A percentile compares a stretch with the other conserved stretches of the same genome.
These are phyloP conservation scores for Metschnikowia aberdeeniae DNA, from an alignment of 805 yeast species.

Conservation along the genomic window DNA sequence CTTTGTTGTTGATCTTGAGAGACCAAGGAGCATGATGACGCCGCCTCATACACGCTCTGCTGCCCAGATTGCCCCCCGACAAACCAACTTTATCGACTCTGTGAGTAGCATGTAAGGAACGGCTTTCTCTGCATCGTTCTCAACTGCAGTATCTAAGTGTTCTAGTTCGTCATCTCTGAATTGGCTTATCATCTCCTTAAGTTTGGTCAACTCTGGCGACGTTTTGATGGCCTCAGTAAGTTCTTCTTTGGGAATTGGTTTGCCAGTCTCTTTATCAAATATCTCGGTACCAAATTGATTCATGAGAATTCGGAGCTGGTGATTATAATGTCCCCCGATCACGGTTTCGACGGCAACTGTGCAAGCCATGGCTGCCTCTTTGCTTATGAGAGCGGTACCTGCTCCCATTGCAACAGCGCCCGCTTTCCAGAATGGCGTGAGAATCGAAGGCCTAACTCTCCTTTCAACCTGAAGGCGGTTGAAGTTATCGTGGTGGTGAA, in stretches of 20 bases:
- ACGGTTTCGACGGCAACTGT: slow-evolving; percentile 99
- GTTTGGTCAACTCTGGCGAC: slow-evolving; percentile 52
- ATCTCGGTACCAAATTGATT: slow-evolving; percentile 55
- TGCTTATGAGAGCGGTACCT: slow-evolving; percentile 79
- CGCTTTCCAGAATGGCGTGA: slow-evolving; percentile 89
- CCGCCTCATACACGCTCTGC: slow-evolving; percentile 72
- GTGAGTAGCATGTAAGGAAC: slow-evolving; percentile 88
- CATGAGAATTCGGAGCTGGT: slow-evolving; percentile 73
- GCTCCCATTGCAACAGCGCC: slow-evolving; percentile 89
- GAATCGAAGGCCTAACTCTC: slow-evolving; percentile 84
- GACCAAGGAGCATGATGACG: background rate
- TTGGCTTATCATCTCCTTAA: slow-evolving; percentile 60
- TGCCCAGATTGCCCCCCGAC: slow-evolving; percentile 84
- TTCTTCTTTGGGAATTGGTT: slow-evolving; percentile 19
- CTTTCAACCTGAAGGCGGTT: slow-evolving; percentile 68
- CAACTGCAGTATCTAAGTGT: slow-evolving; percentile 90
- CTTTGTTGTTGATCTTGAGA: background rate
- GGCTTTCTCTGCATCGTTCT: slow-evolving; percentile 88
- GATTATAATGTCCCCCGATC: slow-evolving; percentile 93
- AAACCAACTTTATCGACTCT: slow-evolving; percentile 77
- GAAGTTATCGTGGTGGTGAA: slow-evolving; percentile 85
- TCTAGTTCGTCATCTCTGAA: slow-evolving; percentile 95
- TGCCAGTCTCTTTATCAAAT: slow-evolving; percentile 33
- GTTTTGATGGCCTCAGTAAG: slow-evolving; percentile 24
- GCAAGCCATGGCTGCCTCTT: slow-evolving; percentile 99